phyloP scores from a whole-genome alignment of 2,329 filamentous ascomycete species.

The Fusarium virguliforme region DNA sequence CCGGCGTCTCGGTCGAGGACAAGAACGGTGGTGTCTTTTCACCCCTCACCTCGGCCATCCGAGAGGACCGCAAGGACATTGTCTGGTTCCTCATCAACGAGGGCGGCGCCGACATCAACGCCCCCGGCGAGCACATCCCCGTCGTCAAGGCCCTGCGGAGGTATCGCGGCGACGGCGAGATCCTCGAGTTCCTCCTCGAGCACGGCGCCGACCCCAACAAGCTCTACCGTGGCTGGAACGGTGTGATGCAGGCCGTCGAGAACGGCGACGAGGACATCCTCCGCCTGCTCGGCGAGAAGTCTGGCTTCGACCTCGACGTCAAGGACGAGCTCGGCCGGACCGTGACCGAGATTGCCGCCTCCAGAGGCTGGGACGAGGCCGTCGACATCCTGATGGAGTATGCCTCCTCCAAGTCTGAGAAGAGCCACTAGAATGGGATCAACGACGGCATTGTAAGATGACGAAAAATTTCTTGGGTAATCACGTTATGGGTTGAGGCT shows the following conservation, averaged over 20 bases:
- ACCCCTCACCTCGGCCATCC: constrained; percentile 77
- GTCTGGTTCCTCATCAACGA: constrained; percentile 74
- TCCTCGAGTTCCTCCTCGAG: constrained; percentile 74
- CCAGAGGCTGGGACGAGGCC: constrained; percentile 73
- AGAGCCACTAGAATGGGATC: constrained; percentile 5
- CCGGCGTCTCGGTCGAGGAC: constrained; percentile 79
- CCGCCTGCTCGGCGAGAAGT: constrained; percentile 65
- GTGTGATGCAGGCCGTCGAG: constrained; percentile 76
- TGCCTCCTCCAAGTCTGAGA: constrained; percentile 34
- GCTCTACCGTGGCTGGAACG: constrained; percentile 77
- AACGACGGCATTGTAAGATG: constrained; percentile 40
- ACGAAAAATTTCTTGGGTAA: constrained; percentile 30
- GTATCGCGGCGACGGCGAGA: constrained; percentile 70
- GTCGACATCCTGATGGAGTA: constrained; percentile 60
- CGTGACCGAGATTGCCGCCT: constrained; percentile 72
- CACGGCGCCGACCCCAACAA: constrained; percentile 79
- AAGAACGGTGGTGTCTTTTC: constrained; percentile 82
- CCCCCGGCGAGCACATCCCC: constrained; percentile 79
- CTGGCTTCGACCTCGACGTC: constrained; percentile 67
- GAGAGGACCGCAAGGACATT: constrained; percentile 74
- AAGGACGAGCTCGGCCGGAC: constrained; percentile 69
- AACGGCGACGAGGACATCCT: constrained; percentile 73
- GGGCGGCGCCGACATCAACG: constrained; percentile 75
- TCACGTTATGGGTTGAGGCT: constrained; percentile 28
- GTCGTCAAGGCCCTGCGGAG: constrained; percentile 79